These are phyloP conservation scores for Fusarium solani-melongenae DNA, from an alignment of 2,329 filamentous ascomycete species.

Conservation along the genomic window DNA sequence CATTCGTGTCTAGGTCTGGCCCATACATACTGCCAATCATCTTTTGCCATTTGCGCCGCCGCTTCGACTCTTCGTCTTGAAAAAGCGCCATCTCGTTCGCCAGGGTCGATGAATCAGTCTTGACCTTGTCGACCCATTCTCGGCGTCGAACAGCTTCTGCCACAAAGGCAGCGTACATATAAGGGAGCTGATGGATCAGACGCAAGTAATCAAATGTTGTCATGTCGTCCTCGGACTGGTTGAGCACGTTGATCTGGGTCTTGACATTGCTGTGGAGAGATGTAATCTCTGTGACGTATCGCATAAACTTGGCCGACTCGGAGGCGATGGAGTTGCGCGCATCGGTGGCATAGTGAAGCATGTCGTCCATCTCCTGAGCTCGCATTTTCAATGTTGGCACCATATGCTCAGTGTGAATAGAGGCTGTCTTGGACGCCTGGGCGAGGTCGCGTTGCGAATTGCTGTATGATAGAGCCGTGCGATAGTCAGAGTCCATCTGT, in stretches of 20 bases:
- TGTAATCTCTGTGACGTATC: conserved; percentile 83
- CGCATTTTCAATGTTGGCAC: conserved; percentile 68
- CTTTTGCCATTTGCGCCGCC: conserved; percentile 91
- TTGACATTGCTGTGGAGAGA: conserved; percentile 79
- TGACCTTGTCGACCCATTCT: conserved; percentile 94
- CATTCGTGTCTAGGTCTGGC: conserved; percentile 74
- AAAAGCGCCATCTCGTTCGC: conserved; percentile 94
- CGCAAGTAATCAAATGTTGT: conserved; percentile 85
- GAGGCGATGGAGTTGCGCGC: conserved; percentile 75
- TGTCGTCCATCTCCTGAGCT: conserved; percentile 69
- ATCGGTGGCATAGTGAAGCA: conserved; percentile 69
- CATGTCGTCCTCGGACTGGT: conserved; percentile 78
- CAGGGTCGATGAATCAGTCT: conserved; percentile 84
- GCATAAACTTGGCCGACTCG: conserved; percentile 80
- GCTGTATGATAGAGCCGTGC: conserved; percentile 76
- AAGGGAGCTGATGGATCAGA: conserved; percentile 84
- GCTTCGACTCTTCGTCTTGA: conserved; percentile 90
- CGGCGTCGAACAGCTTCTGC: conserved; percentile 86
- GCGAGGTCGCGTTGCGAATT: conserved; percentile 70
- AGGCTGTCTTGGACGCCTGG: conserved; percentile 72
- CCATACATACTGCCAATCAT: conserved; percentile 81
- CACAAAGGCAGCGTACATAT: conserved; percentile 89
- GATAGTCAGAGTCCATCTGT: conserved; percentile 89
- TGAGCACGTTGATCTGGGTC: conserved; percentile 75
- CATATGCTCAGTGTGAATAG: conserved; percentile 70